These are phyloP conservation scores for Macrophomina pseudophaseolina DNA, from an alignment of 2,329 filamentous ascomycete genomes.

Conservation along the genomic window DNA sequence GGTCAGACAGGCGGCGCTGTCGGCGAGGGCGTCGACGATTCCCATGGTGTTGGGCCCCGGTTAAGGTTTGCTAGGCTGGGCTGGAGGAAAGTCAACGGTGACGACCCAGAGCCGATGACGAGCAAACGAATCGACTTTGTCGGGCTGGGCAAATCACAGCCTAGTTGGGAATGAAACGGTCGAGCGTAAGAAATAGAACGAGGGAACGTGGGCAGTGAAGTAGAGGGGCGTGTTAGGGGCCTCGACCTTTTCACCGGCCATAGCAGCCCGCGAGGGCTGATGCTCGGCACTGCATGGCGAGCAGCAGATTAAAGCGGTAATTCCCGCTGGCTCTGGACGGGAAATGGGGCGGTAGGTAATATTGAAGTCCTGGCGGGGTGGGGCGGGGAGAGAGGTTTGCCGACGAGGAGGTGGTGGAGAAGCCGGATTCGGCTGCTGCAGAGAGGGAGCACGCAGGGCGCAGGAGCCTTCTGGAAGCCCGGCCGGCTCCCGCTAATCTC, in stretches of 20 bases:
- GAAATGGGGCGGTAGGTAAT: conserved; percentile 9
- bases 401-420: neutral
- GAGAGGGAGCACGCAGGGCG: neutral
- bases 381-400: conserved; percentile 17
- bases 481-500: conserved; percentile 18
- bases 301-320: conserved; percentile 3
- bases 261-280: neutral
- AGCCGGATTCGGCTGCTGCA: neutral
- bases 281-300: neutral
- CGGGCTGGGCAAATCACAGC: conserved; percentile 13
- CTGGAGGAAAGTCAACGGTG: neutral
- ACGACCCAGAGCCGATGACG: neutral
- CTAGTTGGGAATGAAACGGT: conserved; percentile 22
- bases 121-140: neutral
- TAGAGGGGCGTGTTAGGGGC: conserved; percentile 9
- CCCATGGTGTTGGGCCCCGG: conserved; percentile 14
- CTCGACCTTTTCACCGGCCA: conserved; percentile 11
- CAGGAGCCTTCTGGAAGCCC: conserved; percentile 9
- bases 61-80: conserved; percentile 6
- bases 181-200: conserved; percentile 20
- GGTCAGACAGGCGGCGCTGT: neutral
- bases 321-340: neutral
- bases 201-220: conserved; percentile 1
- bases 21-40: neutral
- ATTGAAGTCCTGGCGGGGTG: conserved; percentile 20